Conservation (phyloP, 1,284 basidiomycete genomes). For the Ganoderma lucidum region DNA sequence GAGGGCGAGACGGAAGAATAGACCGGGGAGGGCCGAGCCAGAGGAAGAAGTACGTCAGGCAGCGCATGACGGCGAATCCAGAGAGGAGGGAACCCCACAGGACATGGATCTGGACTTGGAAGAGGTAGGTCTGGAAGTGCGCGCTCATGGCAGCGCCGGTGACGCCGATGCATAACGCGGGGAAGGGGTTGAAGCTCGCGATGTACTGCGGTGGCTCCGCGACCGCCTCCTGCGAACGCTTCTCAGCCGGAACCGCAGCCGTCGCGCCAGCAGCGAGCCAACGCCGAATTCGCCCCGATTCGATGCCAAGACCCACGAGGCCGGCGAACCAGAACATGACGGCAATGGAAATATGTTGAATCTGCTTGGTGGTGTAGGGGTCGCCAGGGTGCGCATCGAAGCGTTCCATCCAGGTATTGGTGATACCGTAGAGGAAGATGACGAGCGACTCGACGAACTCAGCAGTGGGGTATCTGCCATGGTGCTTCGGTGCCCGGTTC, state of each 20-base stretch:
- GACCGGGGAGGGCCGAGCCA: conserved; percentile 84
- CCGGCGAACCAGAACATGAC: conserved; percentile 98
- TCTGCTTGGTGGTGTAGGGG: conserved; percentile 91
- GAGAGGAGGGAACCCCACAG: conserved; percentile 95
- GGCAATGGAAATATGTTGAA: conserved; percentile 96
- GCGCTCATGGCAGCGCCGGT: conserved; percentile 97
- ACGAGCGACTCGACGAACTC: conserved; percentile 90
- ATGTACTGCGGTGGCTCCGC: conserved; percentile 77
- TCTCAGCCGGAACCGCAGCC: conserved; percentile 49
- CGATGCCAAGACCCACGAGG: conserved; percentile 88
- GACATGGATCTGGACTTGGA: conserved; percentile 90
- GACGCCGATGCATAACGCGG: conserved; percentile 91
- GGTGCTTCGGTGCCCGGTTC: conserved; percentile 72
- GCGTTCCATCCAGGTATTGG: conserved; percentile 98
- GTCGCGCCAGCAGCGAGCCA: conserved; percentile 72
- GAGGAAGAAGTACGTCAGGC: conserved; percentile 93
- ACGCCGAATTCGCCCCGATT: conserved; percentile 75
- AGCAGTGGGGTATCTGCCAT: conserved; percentile 62
- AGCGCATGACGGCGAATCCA: conserved; percentile 80
- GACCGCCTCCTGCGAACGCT: conserved; percentile 50
- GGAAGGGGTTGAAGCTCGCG: conserved; percentile 93
- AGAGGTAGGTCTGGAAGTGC: conserved; percentile 89
- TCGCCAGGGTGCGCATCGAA: conserved; percentile 85
- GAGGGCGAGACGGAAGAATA: conserved; percentile 89
- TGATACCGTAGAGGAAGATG: conserved; percentile 90